Evolutionary conservation across 768 basidiomycete genomes (phyloP).

Genomic region (Boletus coccyginus): DNA sequence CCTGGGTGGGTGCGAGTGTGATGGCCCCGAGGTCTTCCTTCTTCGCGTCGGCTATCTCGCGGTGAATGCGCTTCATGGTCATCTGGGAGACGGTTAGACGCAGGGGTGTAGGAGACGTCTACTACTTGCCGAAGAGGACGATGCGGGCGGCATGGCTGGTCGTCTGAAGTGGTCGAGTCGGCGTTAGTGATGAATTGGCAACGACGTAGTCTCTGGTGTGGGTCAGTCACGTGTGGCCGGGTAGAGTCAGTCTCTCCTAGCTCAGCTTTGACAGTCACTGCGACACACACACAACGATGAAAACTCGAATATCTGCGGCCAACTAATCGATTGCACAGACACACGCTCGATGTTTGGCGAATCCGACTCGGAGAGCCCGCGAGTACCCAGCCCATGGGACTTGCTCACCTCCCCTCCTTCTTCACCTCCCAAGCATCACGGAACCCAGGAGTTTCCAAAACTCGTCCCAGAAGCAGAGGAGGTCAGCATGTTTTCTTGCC

Average conservation of each 20-base stretch:
- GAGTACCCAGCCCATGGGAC: conserved; percentile 84
- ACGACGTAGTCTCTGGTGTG: background rate
- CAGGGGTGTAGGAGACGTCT: too few species aligned
- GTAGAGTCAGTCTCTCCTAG: background rate
- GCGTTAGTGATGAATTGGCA: too few species aligned
- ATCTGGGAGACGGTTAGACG: conserved; percentile 36
- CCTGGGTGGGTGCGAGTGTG: conserved; percentile 60
- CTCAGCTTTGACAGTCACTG: background rate
- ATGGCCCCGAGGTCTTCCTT: conserved; percentile 82
- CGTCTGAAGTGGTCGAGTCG: background rate
- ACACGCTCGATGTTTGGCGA: conserved; percentile 68
- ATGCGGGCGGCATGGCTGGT: conserved; percentile 25
- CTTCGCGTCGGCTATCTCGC: conserved; percentile 76
- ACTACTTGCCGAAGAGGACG: conserved; percentile 23
- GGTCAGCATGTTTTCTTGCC: conserved; percentile 27
- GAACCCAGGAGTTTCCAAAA: conserved; percentile 47
- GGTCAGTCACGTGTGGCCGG: conserved; percentile 16
- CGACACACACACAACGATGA: conserved; percentile 37
- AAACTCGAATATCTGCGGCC: conserved; percentile 52
- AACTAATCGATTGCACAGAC: conserved; percentile 5
- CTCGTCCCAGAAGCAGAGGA: conserved; percentile 77
- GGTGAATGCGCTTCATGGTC: conserved; percentile 79
- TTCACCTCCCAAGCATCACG: conserved; percentile 28
- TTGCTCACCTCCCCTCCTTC: conserved; percentile 60
- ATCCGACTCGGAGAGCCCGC: conserved; percentile 75